Evolutionary conservation across 495 filamentous ascomycete genomes (phyloP), one percentile per base, ranked within the genome.

Genomic region (Daldinia grandis): DNA sequence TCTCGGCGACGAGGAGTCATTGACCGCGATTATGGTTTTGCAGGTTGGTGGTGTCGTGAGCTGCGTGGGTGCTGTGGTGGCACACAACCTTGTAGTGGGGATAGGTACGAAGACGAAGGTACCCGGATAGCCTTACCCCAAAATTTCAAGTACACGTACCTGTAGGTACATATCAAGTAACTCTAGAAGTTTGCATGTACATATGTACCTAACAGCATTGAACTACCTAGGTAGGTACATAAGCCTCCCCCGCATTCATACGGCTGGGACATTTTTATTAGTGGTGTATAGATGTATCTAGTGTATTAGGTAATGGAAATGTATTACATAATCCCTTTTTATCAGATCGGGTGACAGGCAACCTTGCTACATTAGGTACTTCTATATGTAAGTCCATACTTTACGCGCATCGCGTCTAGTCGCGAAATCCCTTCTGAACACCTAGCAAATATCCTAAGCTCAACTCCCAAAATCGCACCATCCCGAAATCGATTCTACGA

Each of bases 371-470:
- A 4, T n/a, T 40, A 40, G 37, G 42, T 47, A 47, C 17, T 19
- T 19, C 17, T 21, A 38, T 14, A 9, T 38, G 31, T 7, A 47
- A 19, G 7, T 47, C 42, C 8, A 21, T 66, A 69, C 74, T 76
- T 76, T 74, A 74, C 74, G 74, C 74, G 74, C 71, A 76, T 70
- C 74, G 74, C 74, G 74, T 74, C 59, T 24, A 15, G 19, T 59
- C 64, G 64, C 54, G 15, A 61, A 66, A 58, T 59, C 42, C 54
- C 44, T 61, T 61, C 33, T n/a, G 17, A 21, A 19, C 30, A 40
- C 40, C 44, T 63, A 42, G 7, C 42, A 68, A 25, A n/a, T n/a
- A 49, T 38, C 10, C 38, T 24, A 17, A 24, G 14, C 47, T 28
- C 17, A 30, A 17, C 38, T 30, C 38, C 28, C 40, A 25, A 19